These are phyloP conservation scores for Vanderwaltozyma verrucispora DNA, from an alignment of 805 yeast species.

Conservation along the genomic window DNA sequence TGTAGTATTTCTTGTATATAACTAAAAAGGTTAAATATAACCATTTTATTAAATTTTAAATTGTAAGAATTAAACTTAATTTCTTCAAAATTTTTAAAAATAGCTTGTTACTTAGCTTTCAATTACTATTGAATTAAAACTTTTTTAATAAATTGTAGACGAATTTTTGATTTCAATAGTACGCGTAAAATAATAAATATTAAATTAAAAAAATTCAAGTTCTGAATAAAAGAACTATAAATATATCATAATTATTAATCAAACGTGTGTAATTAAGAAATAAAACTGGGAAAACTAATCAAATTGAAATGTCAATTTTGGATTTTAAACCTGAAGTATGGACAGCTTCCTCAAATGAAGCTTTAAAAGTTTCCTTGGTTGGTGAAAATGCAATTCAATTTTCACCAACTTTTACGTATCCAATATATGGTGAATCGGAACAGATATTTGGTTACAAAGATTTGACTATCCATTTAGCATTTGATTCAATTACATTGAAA, in stretches of 20 bases:
- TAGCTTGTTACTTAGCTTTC: no score
- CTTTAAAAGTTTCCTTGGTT: slow-evolving; percentile 48
- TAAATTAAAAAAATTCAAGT: no score
- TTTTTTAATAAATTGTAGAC: no score
- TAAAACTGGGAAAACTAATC: slow-evolving; percentile 47
- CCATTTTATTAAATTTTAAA: no score
- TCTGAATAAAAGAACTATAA: no score
- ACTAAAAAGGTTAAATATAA: no score
- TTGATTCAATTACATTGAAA: slow-evolving; percentile 62
- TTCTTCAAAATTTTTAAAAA: no score
- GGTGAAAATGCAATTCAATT: slow-evolving; percentile 52
- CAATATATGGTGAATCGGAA: slow-evolving; percentile 88
- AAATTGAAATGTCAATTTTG: slow-evolving; percentile 23
- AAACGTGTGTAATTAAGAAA: slow-evolving; percentile 17
- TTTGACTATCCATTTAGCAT: slow-evolving; percentile 53
- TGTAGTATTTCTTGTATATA: no score
- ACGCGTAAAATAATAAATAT: no score
- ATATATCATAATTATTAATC: neutral
- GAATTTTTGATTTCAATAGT: no score
- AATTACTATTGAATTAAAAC: no score
- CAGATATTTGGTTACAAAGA: slow-evolving; percentile 76
- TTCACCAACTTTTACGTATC: slow-evolving; percentile 78
- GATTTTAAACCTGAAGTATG: slow-evolving; percentile 55
- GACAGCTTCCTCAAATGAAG: slow-evolving; percentile 67
- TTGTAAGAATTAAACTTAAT: no score